phyloP scores from a whole-genome alignment of 768 basidiomycete species.

The Macrolepiota fuliginosa region DNA sequence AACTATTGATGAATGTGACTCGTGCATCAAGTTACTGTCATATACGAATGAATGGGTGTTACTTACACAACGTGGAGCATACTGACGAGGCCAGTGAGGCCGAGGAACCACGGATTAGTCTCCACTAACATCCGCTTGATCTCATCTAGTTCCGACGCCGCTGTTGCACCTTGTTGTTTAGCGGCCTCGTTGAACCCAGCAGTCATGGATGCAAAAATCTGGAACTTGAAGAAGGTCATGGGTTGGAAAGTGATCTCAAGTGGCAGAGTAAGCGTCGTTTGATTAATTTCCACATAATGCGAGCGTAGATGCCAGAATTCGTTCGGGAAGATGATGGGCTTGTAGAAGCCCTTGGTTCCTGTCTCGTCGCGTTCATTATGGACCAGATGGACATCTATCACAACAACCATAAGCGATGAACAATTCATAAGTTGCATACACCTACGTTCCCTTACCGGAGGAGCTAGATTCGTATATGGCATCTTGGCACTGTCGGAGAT shows the following conservation, averaged over 20 bases:
- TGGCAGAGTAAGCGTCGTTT: slow-evolving; percentile 75
- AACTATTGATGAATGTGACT: slow-evolving; percentile 41
- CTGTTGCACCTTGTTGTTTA: slow-evolving; percentile 64
- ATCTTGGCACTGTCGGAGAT: slow-evolving; percentile 67
- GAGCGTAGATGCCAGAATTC: slow-evolving; percentile 92
- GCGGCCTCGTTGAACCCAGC: slow-evolving; percentile 84
- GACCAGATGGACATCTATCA: slow-evolving; percentile 62
- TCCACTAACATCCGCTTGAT: slow-evolving; percentile 91
- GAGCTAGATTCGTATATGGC: slow-evolving; percentile 52
- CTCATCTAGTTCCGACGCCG: slow-evolving; percentile 83
- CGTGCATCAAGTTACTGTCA: slow-evolving; percentile 46
- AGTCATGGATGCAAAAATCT: slow-evolving; percentile 81
- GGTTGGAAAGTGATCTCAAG: slow-evolving; percentile 83
- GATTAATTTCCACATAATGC: slow-evolving; percentile 82
- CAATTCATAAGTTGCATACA: slow-evolving; percentile 15
- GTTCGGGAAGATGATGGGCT: slow-evolving; percentile 88
- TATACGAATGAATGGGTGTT: neutral
- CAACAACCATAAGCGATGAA: slow-evolving; percentile 6
- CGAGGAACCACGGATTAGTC: slow-evolving; percentile 87
- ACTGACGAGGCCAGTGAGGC: slow-evolving; percentile 80
- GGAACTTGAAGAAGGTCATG: slow-evolving; percentile 85
- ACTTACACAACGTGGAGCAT: slow-evolving; percentile 84
- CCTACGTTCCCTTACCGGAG: slow-evolving; percentile 62
- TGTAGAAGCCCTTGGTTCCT: slow-evolving; percentile 70
- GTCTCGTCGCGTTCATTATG: slow-evolving; percentile 59